Conservation (phyloP, 2,329 filamentous ascomycete genomes). For the Colletotrichum tabaci region DNA sequence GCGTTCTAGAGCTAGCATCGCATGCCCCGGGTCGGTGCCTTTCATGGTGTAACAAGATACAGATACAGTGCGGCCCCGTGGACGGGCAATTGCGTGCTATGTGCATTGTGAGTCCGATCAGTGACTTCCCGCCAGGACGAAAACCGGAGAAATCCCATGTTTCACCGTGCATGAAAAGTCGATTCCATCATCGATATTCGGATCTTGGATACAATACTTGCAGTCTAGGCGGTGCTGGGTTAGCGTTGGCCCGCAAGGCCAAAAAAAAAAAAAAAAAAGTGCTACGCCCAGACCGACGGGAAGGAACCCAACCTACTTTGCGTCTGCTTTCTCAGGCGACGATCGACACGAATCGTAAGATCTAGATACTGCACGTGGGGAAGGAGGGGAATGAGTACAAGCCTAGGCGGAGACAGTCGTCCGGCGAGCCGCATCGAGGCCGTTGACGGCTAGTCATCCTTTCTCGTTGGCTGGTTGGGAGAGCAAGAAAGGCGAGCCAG, state of each 20-base stretch:
- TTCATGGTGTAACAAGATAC: background rate
- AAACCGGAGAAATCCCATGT: conserved; percentile 39
- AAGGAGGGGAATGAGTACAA: background rate
- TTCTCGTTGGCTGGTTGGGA: conserved; percentile 9
- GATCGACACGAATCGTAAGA: conserved; percentile 39
- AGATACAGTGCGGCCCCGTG: conserved; percentile 8
- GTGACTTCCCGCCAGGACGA: conserved; percentile 15
- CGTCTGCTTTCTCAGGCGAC: background rate
- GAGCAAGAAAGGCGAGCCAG: background rate
- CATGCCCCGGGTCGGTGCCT: conserved; percentile 29
- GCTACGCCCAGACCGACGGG: background rate
- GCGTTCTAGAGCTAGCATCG: conserved; percentile 24
- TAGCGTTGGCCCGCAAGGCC: background rate
- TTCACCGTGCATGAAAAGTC: conserved; percentile 35
- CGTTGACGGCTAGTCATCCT: background rate
- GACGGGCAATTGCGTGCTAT: conserved; percentile 27
- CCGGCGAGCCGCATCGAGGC: conserved; percentile 33
- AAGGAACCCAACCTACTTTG: background rate
- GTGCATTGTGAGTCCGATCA: conserved; percentile 14
- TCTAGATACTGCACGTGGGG: conserved; percentile 37
- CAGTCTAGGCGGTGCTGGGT: conserved; percentile 4
- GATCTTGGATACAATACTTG: background rate
- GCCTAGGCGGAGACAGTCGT: conserved; percentile 24
- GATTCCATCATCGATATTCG: conserved; percentile 39
- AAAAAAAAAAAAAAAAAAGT: background rate